A percentile compares a stretch with the other conserved stretches of the same genome.
phyloP scores from a whole-genome alignment of 768 basidiomycete genomes.

The Lyophyllum semitale region DNA sequence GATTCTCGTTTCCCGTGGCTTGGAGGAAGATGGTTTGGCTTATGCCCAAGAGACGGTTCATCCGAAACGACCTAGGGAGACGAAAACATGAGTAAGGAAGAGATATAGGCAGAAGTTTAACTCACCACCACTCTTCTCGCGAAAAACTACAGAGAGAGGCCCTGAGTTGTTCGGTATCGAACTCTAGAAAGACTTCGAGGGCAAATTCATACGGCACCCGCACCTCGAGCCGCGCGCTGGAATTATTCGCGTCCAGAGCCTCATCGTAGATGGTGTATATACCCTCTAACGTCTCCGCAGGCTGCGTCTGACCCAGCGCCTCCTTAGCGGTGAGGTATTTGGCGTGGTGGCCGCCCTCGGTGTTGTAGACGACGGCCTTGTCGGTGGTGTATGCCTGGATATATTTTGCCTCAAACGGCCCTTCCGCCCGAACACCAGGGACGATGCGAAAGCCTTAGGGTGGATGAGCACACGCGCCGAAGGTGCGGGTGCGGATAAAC shows the following conservation, averaged over 20 bases:
- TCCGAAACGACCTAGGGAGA: constrained; percentile 2
- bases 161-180: not conserved
- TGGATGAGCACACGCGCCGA: too few species aligned
- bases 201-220: constrained; percentile 1
- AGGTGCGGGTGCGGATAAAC: too few species aligned
- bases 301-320: constrained; percentile 7
- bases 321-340: constrained; percentile 16
- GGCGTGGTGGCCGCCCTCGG: constrained; percentile 8
- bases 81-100: not conserved
- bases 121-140: constrained; percentile 11
- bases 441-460: constrained; percentile 18
- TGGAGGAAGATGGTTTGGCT: constrained; percentile 2
- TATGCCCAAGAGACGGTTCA: not conserved
- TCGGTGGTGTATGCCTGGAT: constrained; percentile 20
- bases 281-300: not conserved
- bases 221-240: constrained; percentile 13
- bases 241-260: not conserved
- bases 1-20: not conserved
- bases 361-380: constrained; percentile 13
- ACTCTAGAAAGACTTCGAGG: not conserved
- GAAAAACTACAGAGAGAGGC: constrained; percentile 4
- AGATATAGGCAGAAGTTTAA: not conserved
- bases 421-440: too few species aligned
- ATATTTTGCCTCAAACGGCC: constrained; percentile 5
- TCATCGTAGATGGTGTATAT: constrained; percentile 8